Percentiles rank a stretch among this genome's conserved stretches.
These are phyloP conservation scores for Stagonosporopsis tanaceti DNA, from an alignment of 2,329 filamentous ascomycete species.

Conservation along the genomic window DNA sequence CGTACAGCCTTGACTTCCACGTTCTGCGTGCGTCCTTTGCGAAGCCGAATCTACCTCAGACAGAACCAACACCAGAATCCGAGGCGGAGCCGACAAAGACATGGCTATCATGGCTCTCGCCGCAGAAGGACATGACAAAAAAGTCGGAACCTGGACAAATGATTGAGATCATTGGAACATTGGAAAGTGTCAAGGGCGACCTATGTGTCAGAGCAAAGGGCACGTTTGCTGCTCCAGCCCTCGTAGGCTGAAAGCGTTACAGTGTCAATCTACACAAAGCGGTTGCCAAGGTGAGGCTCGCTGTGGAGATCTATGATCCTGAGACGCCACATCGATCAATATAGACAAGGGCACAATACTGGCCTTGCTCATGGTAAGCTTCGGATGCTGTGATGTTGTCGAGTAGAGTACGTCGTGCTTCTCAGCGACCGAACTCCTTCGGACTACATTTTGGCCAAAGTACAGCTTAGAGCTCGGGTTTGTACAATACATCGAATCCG, in stretches of 20 bases:
- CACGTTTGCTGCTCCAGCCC: constrained; percentile 26
- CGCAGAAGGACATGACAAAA: constrained; percentile 52
- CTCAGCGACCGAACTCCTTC: neutral
- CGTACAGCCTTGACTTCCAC: constrained; percentile 69
- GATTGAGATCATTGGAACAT: constrained; percentile 61
- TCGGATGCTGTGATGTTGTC: neutral
- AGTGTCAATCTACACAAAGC: neutral
- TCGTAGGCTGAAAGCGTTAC: constrained; percentile 6
- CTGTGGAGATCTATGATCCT: neutral
- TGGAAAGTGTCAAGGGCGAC: constrained; percentile 65
- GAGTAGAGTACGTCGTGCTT: neutral
- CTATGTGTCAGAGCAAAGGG: constrained; percentile 65
- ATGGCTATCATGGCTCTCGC: constrained; percentile 41
- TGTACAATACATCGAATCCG: neutral
- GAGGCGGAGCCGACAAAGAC: constrained; percentile 39
- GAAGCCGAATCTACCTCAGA: constrained; percentile 35
- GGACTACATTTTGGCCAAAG: neutral
- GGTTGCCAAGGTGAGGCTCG: neutral
- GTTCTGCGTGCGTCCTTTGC: constrained; percentile 62
- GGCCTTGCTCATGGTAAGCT: neutral
- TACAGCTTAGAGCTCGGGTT: neutral
- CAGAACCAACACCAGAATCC: constrained; percentile 34
- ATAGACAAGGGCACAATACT: neutral
- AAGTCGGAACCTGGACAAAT: constrained; percentile 48
- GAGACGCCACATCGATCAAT: neutral